phyloP scores from a whole-genome alignment of 208 protist species.

The Angomonas ambiguus region DNA sequence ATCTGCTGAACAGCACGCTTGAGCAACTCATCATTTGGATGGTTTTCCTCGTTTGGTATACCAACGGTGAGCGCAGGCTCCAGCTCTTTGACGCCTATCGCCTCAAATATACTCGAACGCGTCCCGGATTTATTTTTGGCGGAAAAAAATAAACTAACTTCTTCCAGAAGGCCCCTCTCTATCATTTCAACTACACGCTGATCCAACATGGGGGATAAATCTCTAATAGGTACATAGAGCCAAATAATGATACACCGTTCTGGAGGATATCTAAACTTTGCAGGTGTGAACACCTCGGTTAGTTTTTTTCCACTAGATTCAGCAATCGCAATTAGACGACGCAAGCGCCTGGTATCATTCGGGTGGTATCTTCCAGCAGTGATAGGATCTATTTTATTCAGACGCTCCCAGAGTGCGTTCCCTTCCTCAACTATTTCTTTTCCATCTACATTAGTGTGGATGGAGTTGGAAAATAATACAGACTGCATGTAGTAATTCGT shows the following conservation, averaged over 20 bases:
- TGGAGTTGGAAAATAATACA: conserved; percentile 54
- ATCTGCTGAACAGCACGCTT: conserved; percentile 40
- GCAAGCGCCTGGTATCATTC: conserved; percentile 74
- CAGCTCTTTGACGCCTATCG: not conserved
- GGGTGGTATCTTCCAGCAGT: conserved; percentile 74
- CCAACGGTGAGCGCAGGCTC: not conserved
- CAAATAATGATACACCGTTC: conserved; percentile 62
- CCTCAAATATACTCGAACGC: not conserved
- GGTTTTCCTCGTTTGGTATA: not conserved
- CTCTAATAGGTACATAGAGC: conserved; percentile 28
- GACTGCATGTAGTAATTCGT: conserved; percentile 75
- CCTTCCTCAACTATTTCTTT: not conserved
- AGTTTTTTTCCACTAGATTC: conserved; percentile 38
- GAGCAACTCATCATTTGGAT: not conserved
- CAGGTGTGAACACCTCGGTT: conserved; percentile 34
- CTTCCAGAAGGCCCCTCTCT: conserved; percentile 50
- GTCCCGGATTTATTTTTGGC: not conserved
- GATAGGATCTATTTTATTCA: conserved; percentile 65
- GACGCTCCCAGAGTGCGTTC: conserved; percentile 35
- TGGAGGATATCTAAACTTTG: conserved; percentile 34
- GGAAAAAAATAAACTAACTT: conserved; percentile 35
- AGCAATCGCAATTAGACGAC: conserved; percentile 76
- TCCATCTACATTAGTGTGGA: conserved; percentile 27
- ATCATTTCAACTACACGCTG: conserved; percentile 81
- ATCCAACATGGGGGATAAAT: conserved; percentile 45